phyloP scores from a whole-genome alignment of 2,329 filamentous ascomycete genomes.

The Orbilia javanica region DNA sequence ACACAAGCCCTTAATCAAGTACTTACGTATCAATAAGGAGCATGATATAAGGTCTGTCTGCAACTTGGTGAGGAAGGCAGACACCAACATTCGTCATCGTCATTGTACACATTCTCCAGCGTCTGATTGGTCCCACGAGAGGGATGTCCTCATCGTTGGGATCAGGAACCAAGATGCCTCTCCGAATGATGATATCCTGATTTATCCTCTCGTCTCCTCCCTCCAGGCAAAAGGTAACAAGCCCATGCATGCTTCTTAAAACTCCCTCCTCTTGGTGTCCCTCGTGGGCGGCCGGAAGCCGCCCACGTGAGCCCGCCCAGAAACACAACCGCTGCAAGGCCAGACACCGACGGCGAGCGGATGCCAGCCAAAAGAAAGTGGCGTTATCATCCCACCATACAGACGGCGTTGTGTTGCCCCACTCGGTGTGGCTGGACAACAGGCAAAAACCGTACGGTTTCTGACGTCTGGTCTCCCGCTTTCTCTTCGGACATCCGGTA shows the following conservation, averaged over 20 bases:
- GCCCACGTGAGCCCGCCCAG: constrained; percentile 24
- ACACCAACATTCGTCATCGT: neutral
- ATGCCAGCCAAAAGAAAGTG: constrained; percentile 20
- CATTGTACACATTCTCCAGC: neutral
- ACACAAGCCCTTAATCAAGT: too few relatives aligned
- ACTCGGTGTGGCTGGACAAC: constrained; percentile 6
- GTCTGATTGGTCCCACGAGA: constrained; percentile 25
- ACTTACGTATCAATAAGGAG: neutral
- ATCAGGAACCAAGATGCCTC: neutral
- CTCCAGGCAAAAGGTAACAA: too few relatives aligned
- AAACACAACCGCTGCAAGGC: constrained; percentile 26
- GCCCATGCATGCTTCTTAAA: neutral
- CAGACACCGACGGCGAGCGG: constrained; percentile 13
- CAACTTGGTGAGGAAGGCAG: neutral
- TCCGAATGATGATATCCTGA: constrained; percentile 36
- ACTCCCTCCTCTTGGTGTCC: neutral
- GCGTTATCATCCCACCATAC: constrained; percentile 43
- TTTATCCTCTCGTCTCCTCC: too few relatives aligned
- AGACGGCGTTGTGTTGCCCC: constrained; percentile 26
- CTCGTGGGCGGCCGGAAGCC: neutral
- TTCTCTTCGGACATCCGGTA: constrained; percentile 21
- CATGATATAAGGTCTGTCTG: too few relatives aligned
- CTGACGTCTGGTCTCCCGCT: constrained; percentile 45
- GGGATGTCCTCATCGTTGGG: neutral
- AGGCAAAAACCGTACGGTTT: constrained; percentile 35